Percentiles rank a stretch among this genome's conserved stretches.
These are phyloP conservation scores for Ramaria sp. DNA, from an alignment of 768 basidiomycete genomes.

Conservation along the genomic window DNA sequence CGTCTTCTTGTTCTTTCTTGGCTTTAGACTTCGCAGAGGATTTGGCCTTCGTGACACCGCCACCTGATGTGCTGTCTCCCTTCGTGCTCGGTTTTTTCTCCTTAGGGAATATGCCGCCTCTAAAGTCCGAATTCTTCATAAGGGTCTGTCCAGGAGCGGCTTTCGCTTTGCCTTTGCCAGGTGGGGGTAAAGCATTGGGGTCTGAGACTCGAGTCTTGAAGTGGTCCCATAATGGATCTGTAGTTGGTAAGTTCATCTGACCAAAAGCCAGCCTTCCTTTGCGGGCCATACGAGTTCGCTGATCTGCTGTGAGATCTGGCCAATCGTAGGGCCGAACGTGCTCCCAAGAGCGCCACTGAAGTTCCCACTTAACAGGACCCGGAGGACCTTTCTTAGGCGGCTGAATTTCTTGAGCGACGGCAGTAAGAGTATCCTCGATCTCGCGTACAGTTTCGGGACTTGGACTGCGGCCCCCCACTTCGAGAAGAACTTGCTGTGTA, in stretches of 20 bases:
- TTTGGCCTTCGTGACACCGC: slow-evolving; percentile 16
- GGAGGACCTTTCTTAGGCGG: not conserved
- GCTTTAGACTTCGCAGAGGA: not conserved
- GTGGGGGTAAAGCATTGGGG: slow-evolving; percentile 8
- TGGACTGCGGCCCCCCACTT: not conserved
- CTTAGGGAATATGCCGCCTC: slow-evolving; percentile 26
- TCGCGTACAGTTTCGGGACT: not conserved
- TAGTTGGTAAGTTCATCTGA: slow-evolving; percentile 41
- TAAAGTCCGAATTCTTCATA: slow-evolving; percentile 12
- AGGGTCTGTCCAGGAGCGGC: slow-evolving; percentile 14
- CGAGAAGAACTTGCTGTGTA: not conserved
- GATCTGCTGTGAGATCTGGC: slow-evolving; percentile 35
- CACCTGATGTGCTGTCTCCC: slow-evolving; percentile 25
- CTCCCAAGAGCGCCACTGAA: slow-evolving; percentile 49
- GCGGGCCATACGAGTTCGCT: slow-evolving; percentile 39
- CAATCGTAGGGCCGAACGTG: slow-evolving; percentile 64
- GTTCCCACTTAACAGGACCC: slow-evolving; percentile 32
- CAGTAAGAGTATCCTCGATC: not conserved
- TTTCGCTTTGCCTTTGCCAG: slow-evolving; percentile 1
- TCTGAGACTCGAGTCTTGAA: slow-evolving; percentile 24
- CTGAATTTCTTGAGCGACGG: slow-evolving; percentile 1
- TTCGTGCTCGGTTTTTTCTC: slow-evolving; percentile 26
- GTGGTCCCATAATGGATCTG: slow-evolving; percentile 53
- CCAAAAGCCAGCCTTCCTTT: slow-evolving; percentile 37
- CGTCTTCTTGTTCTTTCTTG: not conserved